These are phyloP conservation scores for Meyerozyma carpophila DNA, from an alignment of 1,139 yeast species.

Conservation along the genomic window DNA sequence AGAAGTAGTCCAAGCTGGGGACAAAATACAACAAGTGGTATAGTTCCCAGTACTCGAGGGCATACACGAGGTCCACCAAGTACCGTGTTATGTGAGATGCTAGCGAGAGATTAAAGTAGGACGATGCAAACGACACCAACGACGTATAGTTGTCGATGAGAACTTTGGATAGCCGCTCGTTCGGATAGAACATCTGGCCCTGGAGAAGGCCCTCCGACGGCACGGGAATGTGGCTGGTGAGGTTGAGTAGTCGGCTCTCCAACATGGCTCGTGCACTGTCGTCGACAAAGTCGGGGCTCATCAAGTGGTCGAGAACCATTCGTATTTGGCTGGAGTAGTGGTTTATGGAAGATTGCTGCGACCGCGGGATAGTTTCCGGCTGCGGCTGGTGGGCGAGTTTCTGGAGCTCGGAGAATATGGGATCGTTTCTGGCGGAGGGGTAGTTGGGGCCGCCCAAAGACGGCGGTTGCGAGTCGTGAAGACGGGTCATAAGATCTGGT, in stretches of 20 bases:
- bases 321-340: neutral
- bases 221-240: slow-evolving; percentile 2
- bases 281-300: neutral
- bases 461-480: neutral
- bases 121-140: slow-evolving; percentile 25
- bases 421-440: neutral
- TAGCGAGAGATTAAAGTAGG: slow-evolving; percentile 34
- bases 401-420: slow-evolving; percentile 1
- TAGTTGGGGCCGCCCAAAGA: neutral
- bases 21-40: slow-evolving; percentile 33
- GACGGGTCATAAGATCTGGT: neutral
- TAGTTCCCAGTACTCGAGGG: slow-evolving; percentile 42
- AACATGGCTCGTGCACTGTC: neutral
- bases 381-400: neutral
- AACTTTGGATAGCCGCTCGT: slow-evolving; percentile 32
- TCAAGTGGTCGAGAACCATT: neutral
- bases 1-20: slow-evolving; percentile 30
- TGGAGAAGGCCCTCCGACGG: slow-evolving; percentile 2
- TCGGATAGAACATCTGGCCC: slow-evolving; percentile 23
- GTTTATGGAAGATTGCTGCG: neutral
- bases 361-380: neutral
- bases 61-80: slow-evolving; percentile 34
- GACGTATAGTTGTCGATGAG: slow-evolving; percentile 35
- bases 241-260: slow-evolving; percentile 3
- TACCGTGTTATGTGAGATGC: slow-evolving; percentile 35